These are phyloP conservation scores for Metschnikowia noctiluminum DNA, from an alignment of 805 yeast species.

Conservation along the genomic window DNA sequence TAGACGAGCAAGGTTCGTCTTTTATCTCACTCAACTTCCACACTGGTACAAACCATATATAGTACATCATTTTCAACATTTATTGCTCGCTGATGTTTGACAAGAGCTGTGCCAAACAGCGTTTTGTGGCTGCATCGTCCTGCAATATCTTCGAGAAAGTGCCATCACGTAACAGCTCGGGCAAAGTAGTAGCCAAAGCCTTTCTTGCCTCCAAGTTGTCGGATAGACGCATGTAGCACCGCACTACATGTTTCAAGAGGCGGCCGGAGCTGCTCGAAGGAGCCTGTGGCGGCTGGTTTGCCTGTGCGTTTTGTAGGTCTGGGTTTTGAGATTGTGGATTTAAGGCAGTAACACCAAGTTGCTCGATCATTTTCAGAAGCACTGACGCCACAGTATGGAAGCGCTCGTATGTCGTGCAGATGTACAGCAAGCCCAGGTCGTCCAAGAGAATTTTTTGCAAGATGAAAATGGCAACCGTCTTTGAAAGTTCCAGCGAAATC, in stretches of 20 bases:
- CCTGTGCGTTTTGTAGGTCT: slow-evolving; percentile 2
- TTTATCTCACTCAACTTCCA: no score
- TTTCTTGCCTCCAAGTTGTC: slow-evolving; percentile 90
- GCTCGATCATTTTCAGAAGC: slow-evolving; percentile 82
- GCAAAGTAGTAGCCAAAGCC: slow-evolving; percentile 76
- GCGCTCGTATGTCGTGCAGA: slow-evolving; percentile 93
- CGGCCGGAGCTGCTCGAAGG: slow-evolving; percentile 62
- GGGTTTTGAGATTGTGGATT: slow-evolving; percentile 37
- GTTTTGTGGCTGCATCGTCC: slow-evolving; percentile 85
- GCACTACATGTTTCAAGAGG: slow-evolving; percentile 84
- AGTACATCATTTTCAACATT: neutral
- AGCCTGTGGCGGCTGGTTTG: slow-evolving; percentile 1
- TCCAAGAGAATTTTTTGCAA: slow-evolving; percentile 90
- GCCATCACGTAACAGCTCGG: slow-evolving; percentile 83
- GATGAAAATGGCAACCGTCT: slow-evolving; percentile 95
- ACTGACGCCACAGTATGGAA: slow-evolving; percentile 93
- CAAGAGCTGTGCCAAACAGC: slow-evolving; percentile 80
- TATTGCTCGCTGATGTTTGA: slow-evolving; percentile 45
- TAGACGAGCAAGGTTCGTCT: no score
- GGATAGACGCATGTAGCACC: slow-evolving; percentile 86
- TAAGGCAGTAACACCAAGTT: slow-evolving; percentile 50
- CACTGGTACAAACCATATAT: no score
- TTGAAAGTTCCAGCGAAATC: slow-evolving; percentile 85
- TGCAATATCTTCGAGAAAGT: slow-evolving; percentile 75
- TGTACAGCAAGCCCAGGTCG: slow-evolving; percentile 85